These are phyloP conservation scores for Mycena epipterygia DNA, from an alignment of 768 basidiomycete genomes.

Conservation along the genomic window DNA sequence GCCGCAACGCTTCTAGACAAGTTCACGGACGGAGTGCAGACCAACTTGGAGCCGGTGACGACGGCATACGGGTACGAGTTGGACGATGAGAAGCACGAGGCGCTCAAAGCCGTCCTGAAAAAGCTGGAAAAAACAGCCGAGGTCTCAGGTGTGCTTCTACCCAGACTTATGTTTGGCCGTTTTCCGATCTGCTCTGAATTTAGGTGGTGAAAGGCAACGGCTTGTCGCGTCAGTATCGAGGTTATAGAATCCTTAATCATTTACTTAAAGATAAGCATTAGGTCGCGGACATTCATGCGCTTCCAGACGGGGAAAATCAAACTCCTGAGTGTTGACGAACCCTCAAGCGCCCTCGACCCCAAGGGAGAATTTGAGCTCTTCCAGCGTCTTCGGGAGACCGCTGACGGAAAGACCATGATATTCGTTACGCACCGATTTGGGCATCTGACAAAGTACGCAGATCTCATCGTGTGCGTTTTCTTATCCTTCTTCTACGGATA, in stretches of 20 bases:
- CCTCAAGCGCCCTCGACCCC: slow-evolving; percentile 15
- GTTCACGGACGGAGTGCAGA: slow-evolving; percentile 16
- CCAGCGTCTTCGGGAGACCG: no score
- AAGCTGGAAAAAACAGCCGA: slow-evolving; percentile 26
- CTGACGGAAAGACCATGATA: no score
- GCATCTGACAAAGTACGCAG: no score
- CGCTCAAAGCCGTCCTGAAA: slow-evolving; percentile 5
- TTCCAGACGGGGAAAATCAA: slow-evolving; percentile 17
- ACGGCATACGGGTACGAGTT: slow-evolving; percentile 4
- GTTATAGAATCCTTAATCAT: not conserved
- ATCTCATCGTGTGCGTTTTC: no score
- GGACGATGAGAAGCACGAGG: slow-evolving; percentile 17
- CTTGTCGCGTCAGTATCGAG: no score
- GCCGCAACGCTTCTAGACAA: slow-evolving; percentile 14
- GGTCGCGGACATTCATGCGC: slow-evolving; percentile 34
- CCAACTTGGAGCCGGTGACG: slow-evolving; percentile 6
- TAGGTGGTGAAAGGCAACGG: slow-evolving; percentile 28
- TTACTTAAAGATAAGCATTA: not conserved
- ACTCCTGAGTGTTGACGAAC: slow-evolving; percentile 30
- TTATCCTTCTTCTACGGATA: slow-evolving; percentile 29
- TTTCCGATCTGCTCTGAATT: not conserved
- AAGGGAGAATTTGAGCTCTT: no score
- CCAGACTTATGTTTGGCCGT: not conserved
- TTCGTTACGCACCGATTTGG: no score
- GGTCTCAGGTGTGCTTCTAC: slow-evolving; percentile 10